Base-by-base conservation (phyloP, 2,329 filamentous ascomycete species). In the Verticillium dahliae region DNA sequence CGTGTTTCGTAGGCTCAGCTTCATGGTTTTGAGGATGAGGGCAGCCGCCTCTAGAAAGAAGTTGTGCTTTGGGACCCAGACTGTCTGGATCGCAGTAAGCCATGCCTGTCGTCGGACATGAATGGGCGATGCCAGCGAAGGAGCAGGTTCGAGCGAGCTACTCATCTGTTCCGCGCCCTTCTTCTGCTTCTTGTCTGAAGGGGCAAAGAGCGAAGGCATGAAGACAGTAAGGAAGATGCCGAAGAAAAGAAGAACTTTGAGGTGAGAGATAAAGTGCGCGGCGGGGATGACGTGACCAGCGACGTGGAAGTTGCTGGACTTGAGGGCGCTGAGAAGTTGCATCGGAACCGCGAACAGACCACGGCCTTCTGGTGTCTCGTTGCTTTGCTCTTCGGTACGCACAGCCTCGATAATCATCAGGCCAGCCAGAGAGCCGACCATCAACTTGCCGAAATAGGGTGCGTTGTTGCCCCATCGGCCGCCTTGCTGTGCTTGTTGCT, bases 381-480 rank as follows among this genome's bases (percentile, higher is more conserved):
- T 83, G 68, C 85, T 84, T 71, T 85, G 75, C 74, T 92, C 85
- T 67, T 87, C 78, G 71, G 90, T 84, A 39, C 82, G 81, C 61
- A 93, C 81, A 1, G 91, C 92, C 75, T 97, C 92, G 67, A 97
- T 77, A 38, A 97, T 83, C 93, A 98, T 97, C 18, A 98, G 80
- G 14, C 92, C 92, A 31, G 93, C 94, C 62, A 98, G 83, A 18
- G 93, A 94, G 52, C 94, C 94, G 5, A 97, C 87, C 91, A 97
- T 95, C 66, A 97, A 82, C 76, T 96, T 96, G 59, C 85, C 85
- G 62, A 85, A 82, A 64, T 86, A 88, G 1, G 82, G 83, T 13
- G 75, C 78, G 6, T 78, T 74, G 63, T 79, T 81, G 59, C 78
- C 79, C 84, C 85, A 88, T 39, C 80, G 76, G 60, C 76, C 77